A percentile compares a stretch with the other conserved stretches of the same genome.
Conservation (phyloP, 306 rosid genomes). For the Quercus suber region DNA sequence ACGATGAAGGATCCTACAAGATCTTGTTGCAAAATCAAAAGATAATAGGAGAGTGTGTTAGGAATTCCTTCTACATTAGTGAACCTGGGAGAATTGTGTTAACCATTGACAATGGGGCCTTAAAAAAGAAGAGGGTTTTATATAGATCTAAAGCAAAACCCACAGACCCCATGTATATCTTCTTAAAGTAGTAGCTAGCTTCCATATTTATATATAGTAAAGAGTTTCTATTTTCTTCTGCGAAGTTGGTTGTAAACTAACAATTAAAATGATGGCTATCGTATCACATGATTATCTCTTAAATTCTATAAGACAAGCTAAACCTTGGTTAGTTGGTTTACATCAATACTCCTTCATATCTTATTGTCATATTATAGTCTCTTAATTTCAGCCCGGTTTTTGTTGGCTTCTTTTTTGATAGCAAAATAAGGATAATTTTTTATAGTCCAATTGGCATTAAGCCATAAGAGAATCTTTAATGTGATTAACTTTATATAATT, state of each 20-base stretch:
- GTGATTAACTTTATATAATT: no score
- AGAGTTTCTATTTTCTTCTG: not conserved
- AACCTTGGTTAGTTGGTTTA: no score
- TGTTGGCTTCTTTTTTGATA: no score
- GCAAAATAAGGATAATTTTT: no score
- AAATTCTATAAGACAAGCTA: no score
- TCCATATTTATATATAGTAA: not conserved
- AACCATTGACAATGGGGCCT: constrained; percentile 58
- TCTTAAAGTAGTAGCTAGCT: constrained; percentile 15
- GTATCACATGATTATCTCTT: no score
- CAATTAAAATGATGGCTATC: no score
- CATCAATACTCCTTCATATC: no score
- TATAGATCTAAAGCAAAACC: constrained; percentile 63
- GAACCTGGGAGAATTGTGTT: constrained; percentile 81
- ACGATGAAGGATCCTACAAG: constrained; percentile 81
- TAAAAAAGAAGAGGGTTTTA: constrained; percentile 57
- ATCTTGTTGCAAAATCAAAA: constrained; percentile 63
- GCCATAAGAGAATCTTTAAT: no score
- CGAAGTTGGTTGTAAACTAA: not conserved
- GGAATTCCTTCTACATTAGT: constrained; percentile 74
- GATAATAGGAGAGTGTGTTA: constrained; percentile 49
- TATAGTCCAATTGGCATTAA: no score
- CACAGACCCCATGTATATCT: constrained; percentile 63
- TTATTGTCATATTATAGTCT: no score
- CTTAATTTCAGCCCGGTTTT: no score